Percentiles rank a stretch among this genome's conserved stretches.
These are phyloP conservation scores for Fusarium verrucosum DNA, from an alignment of 2,329 filamentous ascomycete genomes.

Conservation along the genomic window DNA sequence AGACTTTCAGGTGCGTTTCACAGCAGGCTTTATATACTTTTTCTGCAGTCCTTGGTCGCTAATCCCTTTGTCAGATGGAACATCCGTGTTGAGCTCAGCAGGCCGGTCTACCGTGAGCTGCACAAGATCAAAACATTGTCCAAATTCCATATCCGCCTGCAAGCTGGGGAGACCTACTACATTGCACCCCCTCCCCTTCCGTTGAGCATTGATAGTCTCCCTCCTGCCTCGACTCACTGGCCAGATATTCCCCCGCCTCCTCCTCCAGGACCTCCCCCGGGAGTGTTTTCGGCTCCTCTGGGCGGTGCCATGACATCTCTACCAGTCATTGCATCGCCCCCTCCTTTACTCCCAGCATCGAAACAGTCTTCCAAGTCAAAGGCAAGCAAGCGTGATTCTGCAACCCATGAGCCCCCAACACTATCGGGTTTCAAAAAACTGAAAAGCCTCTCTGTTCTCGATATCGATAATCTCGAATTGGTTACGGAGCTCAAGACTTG, in stretches of 20 bases:
- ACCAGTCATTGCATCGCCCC: constrained; percentile 38
- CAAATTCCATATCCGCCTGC: constrained; percentile 66
- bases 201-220: constrained; percentile 38
- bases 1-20: constrained; percentile 62
- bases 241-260: constrained; percentile 40
- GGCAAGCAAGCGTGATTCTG: constrained; percentile 45
- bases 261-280: constrained; percentile 29
- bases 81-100: constrained; percentile 69
- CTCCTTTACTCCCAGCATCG: constrained; percentile 47
- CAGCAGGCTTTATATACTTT: not conserved
- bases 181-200: constrained; percentile 59
- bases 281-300: constrained; percentile 32
- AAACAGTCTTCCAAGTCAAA: constrained; percentile 51
- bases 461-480: constrained; percentile 68
- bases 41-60: constrained; percentile 4
- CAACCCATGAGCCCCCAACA: constrained; percentile 58
- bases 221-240: constrained; percentile 48
- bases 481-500: constrained; percentile 65
- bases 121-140: constrained; percentile 63
- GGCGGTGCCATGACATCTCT: constrained; percentile 18
- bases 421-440: constrained; percentile 67
- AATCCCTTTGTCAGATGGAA: constrained; percentile 62
- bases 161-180: constrained; percentile 65
- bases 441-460: constrained; percentile 63
- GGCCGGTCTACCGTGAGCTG: constrained; percentile 65